phyloP scores from a whole-genome alignment of 169 alveolate genomes.

The Amoebophrya sp. region DNA sequence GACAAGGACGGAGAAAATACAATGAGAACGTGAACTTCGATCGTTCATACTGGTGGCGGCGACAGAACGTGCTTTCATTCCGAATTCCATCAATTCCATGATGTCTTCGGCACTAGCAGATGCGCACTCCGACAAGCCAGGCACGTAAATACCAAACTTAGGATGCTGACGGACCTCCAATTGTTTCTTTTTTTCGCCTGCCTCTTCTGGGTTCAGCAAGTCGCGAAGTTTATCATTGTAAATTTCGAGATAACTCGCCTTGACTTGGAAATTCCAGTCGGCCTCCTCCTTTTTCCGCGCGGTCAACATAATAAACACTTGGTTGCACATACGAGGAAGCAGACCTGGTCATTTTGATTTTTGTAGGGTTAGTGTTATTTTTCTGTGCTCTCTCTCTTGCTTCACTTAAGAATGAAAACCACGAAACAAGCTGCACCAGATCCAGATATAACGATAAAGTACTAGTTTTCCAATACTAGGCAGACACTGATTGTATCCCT shows the following conservation, averaged over 20 bases:
- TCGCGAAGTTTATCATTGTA: slow-evolving; percentile 29
- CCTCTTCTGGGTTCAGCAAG: neutral
- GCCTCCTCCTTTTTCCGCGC: neutral
- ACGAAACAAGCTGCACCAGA: no score
- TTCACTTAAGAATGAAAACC: no score
- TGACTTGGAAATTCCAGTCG: slow-evolving; percentile 3
- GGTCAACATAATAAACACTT: neutral
- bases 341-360: no score
- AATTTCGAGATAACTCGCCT: slow-evolving; percentile 26
- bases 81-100: slow-evolving; percentile 26
- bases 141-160: slow-evolving; percentile 22
- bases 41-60: slow-evolving; percentile 45
- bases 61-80: slow-evolving; percentile 30
- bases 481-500: no score
- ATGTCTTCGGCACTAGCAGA: neutral
- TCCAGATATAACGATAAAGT: no score
- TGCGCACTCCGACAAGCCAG: slow-evolving; percentile 14
- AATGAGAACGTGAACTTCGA: slow-evolving; percentile 64
- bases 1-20: slow-evolving; percentile 68
- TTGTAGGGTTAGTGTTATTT: no score
- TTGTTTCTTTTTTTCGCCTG: neutral
- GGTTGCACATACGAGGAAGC: neutral
- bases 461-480: no score
- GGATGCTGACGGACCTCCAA: slow-evolving; percentile 22
- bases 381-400: no score